Evolutionary conservation across 169 alveolate species (phyloP), one percentile per base, ranked within the genome.

Genomic region (Cryptosporidium meleagridis): DNA sequence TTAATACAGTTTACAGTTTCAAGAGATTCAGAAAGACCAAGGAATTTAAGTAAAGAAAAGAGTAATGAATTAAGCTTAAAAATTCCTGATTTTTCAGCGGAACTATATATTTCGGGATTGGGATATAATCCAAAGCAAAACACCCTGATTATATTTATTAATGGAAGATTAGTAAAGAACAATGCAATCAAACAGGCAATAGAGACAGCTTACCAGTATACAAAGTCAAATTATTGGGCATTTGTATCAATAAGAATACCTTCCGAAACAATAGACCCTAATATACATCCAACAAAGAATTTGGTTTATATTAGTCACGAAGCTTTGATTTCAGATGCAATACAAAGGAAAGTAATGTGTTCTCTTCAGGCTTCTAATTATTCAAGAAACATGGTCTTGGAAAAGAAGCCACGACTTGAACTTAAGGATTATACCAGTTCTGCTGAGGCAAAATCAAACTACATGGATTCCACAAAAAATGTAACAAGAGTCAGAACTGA

Each of bases 281-380:
- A 99, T 93, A 99, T 99, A 0, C 99, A 98, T 85, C 99, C 99
- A 14, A 97, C 99, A 44, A 99, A 99, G 93, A 97, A 96, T 84
- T 94, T 94, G 85, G 98, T 98, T 41, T 48, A 80, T 35, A 45
- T 80, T 41, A 80, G 39, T 1, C 89, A 80, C 39, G 89, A 80
- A 33, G 7, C 58, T 51, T 41, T 80, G 12, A 80, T 80, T 10
- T 23, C 89, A 3, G 80, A 80, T 23, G n/a, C 45, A 35, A 80
- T 80, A 62, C 89, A 80, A 29, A 80, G 59, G 37, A 65, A 48
- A n/a, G 67, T 80, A 23, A 41, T 65, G 23, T 12, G 37, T n/a
- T 45, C 65, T 29, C 51, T 80, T 18, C 72, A 80, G 55, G 59
- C 67, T 62, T 62, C 75, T 18, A 80, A 48, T 18, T 80, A 59